Percentiles rank a stretch among this genome's conserved stretches.
These are phyloP conservation scores for Pestalotiopsis sp. DNA, from an alignment of 2,329 filamentous ascomycete species.

Conservation along the genomic window DNA sequence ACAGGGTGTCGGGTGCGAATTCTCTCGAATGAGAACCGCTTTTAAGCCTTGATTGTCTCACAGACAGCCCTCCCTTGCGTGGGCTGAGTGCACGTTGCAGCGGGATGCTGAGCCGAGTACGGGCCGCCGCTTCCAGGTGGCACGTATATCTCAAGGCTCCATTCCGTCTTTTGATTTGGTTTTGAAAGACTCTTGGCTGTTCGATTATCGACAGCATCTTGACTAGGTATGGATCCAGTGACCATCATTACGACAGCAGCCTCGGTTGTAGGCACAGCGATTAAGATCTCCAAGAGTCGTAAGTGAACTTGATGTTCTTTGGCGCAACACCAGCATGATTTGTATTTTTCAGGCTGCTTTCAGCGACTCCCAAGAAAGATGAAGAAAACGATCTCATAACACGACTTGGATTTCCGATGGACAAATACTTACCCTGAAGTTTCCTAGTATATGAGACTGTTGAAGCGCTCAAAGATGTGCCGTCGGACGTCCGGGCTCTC, in stretches of 20 bases:
- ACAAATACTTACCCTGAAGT: neutral
- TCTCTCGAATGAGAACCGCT: neutral
- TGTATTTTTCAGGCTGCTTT: too few relatives aligned
- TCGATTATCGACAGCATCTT: neutral
- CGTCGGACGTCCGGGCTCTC: neutral
- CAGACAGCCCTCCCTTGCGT: neutral
- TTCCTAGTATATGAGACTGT: neutral
- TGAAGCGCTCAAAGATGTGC: conserved; percentile 3
- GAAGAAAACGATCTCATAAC: too few relatives aligned
- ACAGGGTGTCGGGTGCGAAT: neutral
- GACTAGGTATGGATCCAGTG: neutral
- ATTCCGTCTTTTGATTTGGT: neutral
- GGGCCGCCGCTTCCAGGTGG: neutral
- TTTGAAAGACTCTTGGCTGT: neutral
- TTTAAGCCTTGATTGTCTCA: neutral
- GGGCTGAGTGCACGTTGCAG: neutral
- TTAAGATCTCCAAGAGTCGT: conserved; percentile 3
- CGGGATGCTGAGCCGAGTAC: neutral
- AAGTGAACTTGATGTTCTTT: neutral
- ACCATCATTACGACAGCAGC: neutral
- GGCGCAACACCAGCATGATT: too few relatives aligned
- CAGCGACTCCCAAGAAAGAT: too few relatives aligned
- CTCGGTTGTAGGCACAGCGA: conserved; percentile 1
- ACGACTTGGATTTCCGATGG: neutral
- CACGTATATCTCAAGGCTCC: neutral